A percentile compares a stretch with the other conserved stretches of the same genome.
phyloP scores from a whole-genome alignment of 2,329 filamentous ascomycete species.

The Phyllosticta paracitricarpa region DNA sequence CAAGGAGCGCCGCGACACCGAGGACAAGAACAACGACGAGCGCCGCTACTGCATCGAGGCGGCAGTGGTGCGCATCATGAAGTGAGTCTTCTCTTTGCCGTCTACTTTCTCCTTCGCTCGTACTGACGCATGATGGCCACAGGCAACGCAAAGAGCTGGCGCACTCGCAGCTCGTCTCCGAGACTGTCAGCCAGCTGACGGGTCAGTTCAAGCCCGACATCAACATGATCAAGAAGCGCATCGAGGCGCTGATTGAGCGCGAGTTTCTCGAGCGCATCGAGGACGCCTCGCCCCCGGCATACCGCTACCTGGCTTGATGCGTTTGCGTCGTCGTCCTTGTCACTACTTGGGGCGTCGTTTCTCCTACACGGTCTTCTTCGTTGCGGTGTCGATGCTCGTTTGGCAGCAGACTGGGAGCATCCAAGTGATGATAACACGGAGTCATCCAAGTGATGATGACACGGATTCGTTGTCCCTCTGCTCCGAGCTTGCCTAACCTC shows the following conservation, averaged over 20 bases:
- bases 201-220: constrained; percentile 67
- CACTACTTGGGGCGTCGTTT: no score
- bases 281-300: constrained; percentile 50
- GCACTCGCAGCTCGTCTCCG: constrained; percentile 59
- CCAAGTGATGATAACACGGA: no score
- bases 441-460: no score
- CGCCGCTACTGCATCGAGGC: constrained; percentile 64
- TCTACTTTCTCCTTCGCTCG: neutral
- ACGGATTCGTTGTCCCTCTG: no score
- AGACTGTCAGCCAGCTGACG: constrained; percentile 60
- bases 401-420: no score
- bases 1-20: constrained; percentile 56
- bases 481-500: no score
- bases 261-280: constrained; percentile 72
- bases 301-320: constrained; percentile 59
- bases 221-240: constrained; percentile 68
- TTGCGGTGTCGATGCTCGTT: no score
- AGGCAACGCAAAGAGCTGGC: constrained; percentile 64
- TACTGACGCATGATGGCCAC: constrained; percentile 11
- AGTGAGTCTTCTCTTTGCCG: constrained; percentile 46
- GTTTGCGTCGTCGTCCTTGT: neutral
- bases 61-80: constrained; percentile 74
- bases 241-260: constrained; percentile 65
- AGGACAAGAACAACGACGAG: constrained; percentile 65
- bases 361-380: no score